phyloP scores from a whole-genome alignment of 2,329 filamentous ascomycete species.

The Akanthomyces dipterigenus region DNA sequence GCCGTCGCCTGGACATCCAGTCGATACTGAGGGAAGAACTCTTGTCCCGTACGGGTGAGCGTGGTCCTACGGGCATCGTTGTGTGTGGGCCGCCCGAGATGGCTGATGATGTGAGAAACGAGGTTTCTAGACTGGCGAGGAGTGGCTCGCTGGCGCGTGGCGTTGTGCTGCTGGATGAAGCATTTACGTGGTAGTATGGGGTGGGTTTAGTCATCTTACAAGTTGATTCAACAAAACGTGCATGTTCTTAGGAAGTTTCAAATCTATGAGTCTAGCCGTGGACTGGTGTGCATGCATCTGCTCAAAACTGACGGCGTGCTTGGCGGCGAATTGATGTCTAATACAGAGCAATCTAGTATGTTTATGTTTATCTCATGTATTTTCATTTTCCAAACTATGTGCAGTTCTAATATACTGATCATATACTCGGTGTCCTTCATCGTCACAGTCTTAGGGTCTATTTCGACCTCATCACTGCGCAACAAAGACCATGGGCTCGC shows the following conservation, averaged over 20 bases:
- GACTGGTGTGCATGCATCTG: too few relatives aligned
- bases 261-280: too few relatives aligned
- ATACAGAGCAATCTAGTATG: too few relatives aligned
- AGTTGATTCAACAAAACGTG: too few relatives aligned
- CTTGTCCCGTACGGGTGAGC: slow-evolving; percentile 12
- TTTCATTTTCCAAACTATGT: neutral
- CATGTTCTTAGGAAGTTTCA: too few relatives aligned
- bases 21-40: slow-evolving; percentile 19
- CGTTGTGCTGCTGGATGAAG: slow-evolving; percentile 22
- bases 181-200: slow-evolving; percentile 20
- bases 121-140: slow-evolving; percentile 18
- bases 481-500: slow-evolving; percentile 35
- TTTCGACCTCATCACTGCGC: too few relatives aligned
- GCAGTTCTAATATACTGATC: neutral
- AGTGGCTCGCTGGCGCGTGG: slow-evolving; percentile 15
- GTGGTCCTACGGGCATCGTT: slow-evolving; percentile 19
- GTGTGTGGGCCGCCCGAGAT: slow-evolving; percentile 25
- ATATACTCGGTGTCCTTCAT: neutral
- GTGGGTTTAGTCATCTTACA: neutral
- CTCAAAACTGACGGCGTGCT: too few relatives aligned
- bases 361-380: too few relatives aligned
- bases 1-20: slow-evolving; percentile 18
- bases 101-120: slow-evolving; percentile 22
- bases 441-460: too few relatives aligned
- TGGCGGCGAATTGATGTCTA: too few relatives aligned